A percentile compares a stretch with the other conserved stretches of the same genome.
Conservation (phyloP, 495 filamentous ascomycete species). For the Aspergillus coremiiformis region DNA sequence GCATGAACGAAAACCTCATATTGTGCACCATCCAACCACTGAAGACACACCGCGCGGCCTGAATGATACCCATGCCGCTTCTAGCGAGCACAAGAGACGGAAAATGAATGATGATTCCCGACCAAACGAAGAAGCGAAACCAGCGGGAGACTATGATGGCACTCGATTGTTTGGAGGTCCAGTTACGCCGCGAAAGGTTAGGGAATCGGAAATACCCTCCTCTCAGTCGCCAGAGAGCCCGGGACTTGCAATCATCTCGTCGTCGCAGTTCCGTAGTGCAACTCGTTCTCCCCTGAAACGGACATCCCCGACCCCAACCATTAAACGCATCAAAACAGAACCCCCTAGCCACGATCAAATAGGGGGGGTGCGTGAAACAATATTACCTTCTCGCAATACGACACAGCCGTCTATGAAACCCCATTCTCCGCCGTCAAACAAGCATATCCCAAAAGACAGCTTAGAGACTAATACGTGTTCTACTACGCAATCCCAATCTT, state of each 20-base stretch:
- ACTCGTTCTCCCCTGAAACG: slow-evolving; percentile 26
- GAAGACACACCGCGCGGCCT: not conserved
- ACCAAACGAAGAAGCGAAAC: not conserved
- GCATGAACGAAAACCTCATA: not conserved
- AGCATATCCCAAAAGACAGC: not conserved
- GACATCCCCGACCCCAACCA: not conserved
- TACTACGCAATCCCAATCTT: not conserved
- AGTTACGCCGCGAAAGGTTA: slow-evolving; percentile 30
- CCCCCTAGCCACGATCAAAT: slow-evolving; percentile 1
- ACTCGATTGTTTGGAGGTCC: slow-evolving; percentile 2
- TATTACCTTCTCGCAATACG: not conserved
- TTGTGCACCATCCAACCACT: not conserved
- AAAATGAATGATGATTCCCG: slow-evolving; percentile 11
- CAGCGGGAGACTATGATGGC: not conserved
- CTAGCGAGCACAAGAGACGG: slow-evolving; percentile 12
- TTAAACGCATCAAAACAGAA: slow-evolving; percentile 22
- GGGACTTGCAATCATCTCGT: slow-evolving; percentile 31
- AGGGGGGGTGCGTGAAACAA: slow-evolving; percentile 1
- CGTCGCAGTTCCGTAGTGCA: slow-evolving; percentile 32
- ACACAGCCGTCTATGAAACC: not conserved
- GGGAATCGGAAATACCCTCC: slow-evolving; percentile 35
- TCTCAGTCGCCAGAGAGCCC: slow-evolving; percentile 43
- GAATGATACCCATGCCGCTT: not conserved
- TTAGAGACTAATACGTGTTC: not conserved
- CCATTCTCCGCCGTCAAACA: slow-evolving; percentile 1